Percentiles rank a stretch among this genome's conserved stretches.
These are phyloP conservation scores for Hamigera avellanea DNA, from an alignment of 495 filamentous ascomycete genomes.

Conservation along the genomic window DNA sequence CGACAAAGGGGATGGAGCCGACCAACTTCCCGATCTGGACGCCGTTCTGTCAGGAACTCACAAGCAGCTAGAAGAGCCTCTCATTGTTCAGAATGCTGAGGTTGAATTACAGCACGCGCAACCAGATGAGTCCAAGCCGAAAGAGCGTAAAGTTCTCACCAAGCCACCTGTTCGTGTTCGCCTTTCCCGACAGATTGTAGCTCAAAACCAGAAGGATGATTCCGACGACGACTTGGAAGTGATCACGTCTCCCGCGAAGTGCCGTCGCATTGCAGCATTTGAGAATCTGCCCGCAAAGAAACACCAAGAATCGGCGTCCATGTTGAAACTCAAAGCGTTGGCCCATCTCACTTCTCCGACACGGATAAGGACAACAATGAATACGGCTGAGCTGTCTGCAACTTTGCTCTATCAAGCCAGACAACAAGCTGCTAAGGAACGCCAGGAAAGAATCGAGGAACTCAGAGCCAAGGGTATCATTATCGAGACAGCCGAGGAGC, in stretches of 20 bases:
- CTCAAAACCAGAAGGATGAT: slow-evolving; percentile 32
- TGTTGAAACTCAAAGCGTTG: slow-evolving; percentile 57
- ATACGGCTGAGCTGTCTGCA: slow-evolving; percentile 54
- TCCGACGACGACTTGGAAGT: slow-evolving; percentile 62
- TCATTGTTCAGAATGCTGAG: slow-evolving; percentile 3
- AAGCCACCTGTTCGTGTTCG: slow-evolving; percentile 26
- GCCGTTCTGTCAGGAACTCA: slow-evolving; percentile 6
- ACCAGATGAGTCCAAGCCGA: slow-evolving; percentile 2
- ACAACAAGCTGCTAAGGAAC: slow-evolving; percentile 66
- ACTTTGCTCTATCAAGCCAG: slow-evolving; percentile 57
- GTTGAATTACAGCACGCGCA: neutral
- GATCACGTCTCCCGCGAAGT: slow-evolving; percentile 33
- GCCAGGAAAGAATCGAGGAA: slow-evolving; percentile 66
- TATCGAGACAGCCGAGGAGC: slow-evolving; percentile 78
- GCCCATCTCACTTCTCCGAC: slow-evolving; percentile 59
- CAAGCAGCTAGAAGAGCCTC: slow-evolving; percentile 2
- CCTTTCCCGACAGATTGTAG: slow-evolving; percentile 26
- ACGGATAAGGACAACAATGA: slow-evolving; percentile 49
- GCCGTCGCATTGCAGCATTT: slow-evolving; percentile 46
- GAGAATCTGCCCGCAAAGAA: slow-evolving; percentile 51
- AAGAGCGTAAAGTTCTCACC: slow-evolving; percentile 12
- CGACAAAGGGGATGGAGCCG: slow-evolving; percentile 1
- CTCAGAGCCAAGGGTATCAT: slow-evolving; percentile 67
- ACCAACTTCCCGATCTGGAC: slow-evolving; percentile 11
- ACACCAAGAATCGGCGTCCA: slow-evolving; percentile 47